Evolutionary conservation across 805 yeast species (phyloP), one percentile per base, ranked within the genome.

Genomic region (Torulaspora gathmanii): DNA sequence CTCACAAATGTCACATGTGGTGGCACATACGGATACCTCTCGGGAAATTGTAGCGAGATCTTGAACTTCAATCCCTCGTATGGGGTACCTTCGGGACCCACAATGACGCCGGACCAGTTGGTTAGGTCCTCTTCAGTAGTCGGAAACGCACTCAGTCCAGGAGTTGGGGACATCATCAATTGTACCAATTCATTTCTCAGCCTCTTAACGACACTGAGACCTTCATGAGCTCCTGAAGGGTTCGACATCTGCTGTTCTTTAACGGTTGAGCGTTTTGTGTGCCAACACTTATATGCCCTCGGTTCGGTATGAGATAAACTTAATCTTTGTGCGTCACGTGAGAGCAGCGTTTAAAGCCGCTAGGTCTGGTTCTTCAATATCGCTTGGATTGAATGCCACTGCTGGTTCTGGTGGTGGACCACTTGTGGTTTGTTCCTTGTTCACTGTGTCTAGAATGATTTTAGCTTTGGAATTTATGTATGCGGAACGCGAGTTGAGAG

Each of bases 21-120:
- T 3, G 86, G 79, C 3, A 69, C 60, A 56, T 73, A 78, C 0
- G 86, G 86, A 57, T 80, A 80, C 54, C 73, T 71, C 33, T 66
- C 63, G 9, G 83, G 80, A 56, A 80, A 80, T 35, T 61, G 62
- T 51, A 80, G 61, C 26, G 72, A 59, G 38, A 80, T 68, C 45
- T 75, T 75, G 65, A 73, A 80, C 42, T 67, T 72, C 45, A 76
- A 68, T 42, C 74, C 74, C 46, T 73, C 80, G 61, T 77, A 80
- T 40, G 75, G 77, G 2, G 86, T 79, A 9, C 68, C 83, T 15
- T 56, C 54, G 3, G 83, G 82, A 1, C 86, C 86, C 28, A 72
- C 75, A 36, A 80, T 70, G 22, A 78, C 70, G 23, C 80, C 84
- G 1, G 73, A 72, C 85, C 85, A 79, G 40, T 65, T 64, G 36